Conservation (phyloP, 257 asterid genomes). For the Ballota nigra region DNA sequence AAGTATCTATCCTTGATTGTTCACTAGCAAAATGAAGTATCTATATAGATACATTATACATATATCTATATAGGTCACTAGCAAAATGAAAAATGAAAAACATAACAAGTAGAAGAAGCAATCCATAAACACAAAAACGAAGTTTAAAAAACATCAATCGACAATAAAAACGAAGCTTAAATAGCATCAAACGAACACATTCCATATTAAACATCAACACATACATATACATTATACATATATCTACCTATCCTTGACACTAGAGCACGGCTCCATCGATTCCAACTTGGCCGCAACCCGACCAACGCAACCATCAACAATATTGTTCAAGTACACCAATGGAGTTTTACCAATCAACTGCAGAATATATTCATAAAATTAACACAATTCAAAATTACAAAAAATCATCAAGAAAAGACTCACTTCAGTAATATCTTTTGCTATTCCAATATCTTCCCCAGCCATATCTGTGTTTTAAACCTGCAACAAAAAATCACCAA, state of each 20-base stretch:
- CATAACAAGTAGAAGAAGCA: neutral
- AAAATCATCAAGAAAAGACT: conserved; percentile 14
- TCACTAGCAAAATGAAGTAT: too few species aligned
- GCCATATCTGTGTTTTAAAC: conserved; percentile 18
- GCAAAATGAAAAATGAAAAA: neutral
- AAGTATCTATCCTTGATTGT: conserved; percentile 56
- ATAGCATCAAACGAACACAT: neutral
- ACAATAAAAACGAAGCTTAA: too few species aligned
- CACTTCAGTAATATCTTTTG: conserved; percentile 48
- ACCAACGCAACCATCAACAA: conserved; percentile 45
- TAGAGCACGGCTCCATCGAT: conserved; percentile 46
- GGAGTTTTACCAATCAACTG: conserved; percentile 50
- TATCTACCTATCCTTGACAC: conserved; percentile 46
- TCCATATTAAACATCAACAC: neutral
- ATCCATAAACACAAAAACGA: neutral
- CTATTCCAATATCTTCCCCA: conserved; percentile 32
- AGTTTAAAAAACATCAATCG: too few species aligned
- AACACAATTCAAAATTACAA: neutral
- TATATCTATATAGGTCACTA: too few species aligned
- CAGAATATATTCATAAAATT: neutral
- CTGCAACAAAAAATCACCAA: conserved; percentile 16
- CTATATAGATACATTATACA: too few species aligned
- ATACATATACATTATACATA: neutral
- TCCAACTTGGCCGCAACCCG: conserved; percentile 46
- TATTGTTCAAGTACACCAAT: conserved; percentile 42